Conservation (phyloP, 2,329 filamentous ascomycete species). For the Sclerotinia spermophila region DNA sequence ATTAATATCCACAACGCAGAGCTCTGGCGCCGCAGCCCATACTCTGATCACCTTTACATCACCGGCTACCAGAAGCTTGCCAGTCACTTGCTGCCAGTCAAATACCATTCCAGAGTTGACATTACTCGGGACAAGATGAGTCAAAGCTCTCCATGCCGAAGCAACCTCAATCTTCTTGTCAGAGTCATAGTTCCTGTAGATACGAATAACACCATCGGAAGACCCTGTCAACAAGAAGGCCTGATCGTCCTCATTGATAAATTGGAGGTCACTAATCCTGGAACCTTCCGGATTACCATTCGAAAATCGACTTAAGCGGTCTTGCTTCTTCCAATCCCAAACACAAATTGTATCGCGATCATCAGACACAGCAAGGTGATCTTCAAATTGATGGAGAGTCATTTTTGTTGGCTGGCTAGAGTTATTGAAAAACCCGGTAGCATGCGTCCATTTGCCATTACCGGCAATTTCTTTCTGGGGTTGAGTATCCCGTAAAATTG, state of each 20-base stretch:
- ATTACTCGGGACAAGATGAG: conserved; percentile 89
- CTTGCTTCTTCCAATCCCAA: conserved; percentile 87
- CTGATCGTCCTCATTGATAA: conserved; percentile 98
- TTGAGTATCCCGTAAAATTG: conserved; percentile 86
- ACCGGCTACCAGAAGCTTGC: conserved; percentile 89
- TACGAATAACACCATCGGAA: conserved; percentile 88
- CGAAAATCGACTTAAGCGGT: conserved; percentile 77
- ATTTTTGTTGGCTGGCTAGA: conserved; percentile 85
- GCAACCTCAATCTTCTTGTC: conserved; percentile 76
- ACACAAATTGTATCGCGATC: conserved; percentile 86
- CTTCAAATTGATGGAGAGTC: conserved; percentile 97
- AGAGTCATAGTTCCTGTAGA: conserved; percentile 89
- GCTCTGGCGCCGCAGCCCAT: conserved; percentile 92
- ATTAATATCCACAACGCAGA: conserved; percentile 89
- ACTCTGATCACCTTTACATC: conserved; percentile 94
- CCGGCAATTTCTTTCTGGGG: conserved; percentile 87
- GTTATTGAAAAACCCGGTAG: conserved; percentile 81
- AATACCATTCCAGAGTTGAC: conserved; percentile 95
- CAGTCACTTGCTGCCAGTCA: conserved; percentile 98
- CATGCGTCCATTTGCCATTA: conserved; percentile 80
- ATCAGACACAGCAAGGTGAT: conserved; percentile 90
- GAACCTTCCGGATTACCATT: conserved; percentile 92
- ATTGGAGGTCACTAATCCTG: conserved; percentile 89
- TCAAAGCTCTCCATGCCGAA: conserved; percentile 85
- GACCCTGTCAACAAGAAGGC: conserved; percentile 92